Percentiles rank a stretch among this genome's conserved stretches.
phyloP scores from a whole-genome alignment of 2,329 filamentous ascomycete genomes.

The Botrytis pseudocinerea region DNA sequence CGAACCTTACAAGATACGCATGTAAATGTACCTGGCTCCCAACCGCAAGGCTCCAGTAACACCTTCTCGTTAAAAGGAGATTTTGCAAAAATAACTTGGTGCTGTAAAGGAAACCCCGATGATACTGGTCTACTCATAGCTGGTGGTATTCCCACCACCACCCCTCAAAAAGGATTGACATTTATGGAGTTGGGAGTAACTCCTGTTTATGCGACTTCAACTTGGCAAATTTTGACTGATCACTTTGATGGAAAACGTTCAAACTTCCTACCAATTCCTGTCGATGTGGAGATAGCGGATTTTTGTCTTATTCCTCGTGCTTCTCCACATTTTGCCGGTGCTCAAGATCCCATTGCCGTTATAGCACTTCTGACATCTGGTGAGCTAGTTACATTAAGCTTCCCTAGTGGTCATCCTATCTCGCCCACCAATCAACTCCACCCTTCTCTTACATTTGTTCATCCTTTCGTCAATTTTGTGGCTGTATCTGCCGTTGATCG shows the following conservation, averaged over 20 bases:
- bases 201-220: conserved; percentile 86
- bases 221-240: conserved; percentile 77
- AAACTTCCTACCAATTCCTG: conserved; percentile 71
- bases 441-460: conserved; percentile 81
- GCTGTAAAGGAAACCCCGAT: conserved; percentile 89
- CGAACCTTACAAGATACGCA: conserved; percentile 74
- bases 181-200: conserved; percentile 88
- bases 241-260: conserved; percentile 79
- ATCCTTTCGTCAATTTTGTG: conserved; percentile 79
- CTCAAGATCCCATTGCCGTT: conserved; percentile 86
- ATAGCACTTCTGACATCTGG: conserved; percentile 80
- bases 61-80: conserved; percentile 67
- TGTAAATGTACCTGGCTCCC: conserved; percentile 64
- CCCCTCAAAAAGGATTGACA: conserved; percentile 73
- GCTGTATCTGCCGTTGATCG: conserved; percentile 74
- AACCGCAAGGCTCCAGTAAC: conserved; percentile 40
- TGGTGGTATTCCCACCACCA: conserved; percentile 71
- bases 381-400: conserved; percentile 85
- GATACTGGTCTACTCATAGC: conserved; percentile 87
- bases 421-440: conserved; percentile 92
- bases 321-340: conserved; percentile 83
- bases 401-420: conserved; percentile 88
- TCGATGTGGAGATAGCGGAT: conserved; percentile 73
- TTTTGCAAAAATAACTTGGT: conserved; percentile 82
- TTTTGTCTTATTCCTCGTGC: conserved; percentile 80